Percentiles rank a stretch among this genome's conserved stretches.
Conservation (phyloP, 1,139 yeast genomes). For the Pichia sp. region DNA sequence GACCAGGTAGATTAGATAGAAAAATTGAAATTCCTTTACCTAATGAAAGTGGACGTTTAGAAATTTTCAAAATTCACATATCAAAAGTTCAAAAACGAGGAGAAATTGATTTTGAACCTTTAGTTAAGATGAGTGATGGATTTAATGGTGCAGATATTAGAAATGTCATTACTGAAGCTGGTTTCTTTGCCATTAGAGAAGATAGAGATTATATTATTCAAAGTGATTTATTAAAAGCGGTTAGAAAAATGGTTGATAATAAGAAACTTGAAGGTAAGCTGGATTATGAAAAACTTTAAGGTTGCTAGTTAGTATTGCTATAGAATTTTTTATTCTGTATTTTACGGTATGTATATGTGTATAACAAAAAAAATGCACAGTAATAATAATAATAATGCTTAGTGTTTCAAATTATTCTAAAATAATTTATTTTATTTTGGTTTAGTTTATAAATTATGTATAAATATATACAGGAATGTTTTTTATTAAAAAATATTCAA, state of each 20-base stretch:
- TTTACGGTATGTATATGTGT: no score
- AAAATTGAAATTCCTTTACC: slow-evolving; percentile 96
- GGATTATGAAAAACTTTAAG: slow-evolving; percentile 81
- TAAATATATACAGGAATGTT: neutral
- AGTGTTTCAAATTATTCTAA: no score
- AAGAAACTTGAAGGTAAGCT: slow-evolving; percentile 96
- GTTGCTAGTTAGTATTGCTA: no score
- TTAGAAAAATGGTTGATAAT: slow-evolving; percentile 92
- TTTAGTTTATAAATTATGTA: no score
- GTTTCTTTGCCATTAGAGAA: slow-evolving; percentile 96
- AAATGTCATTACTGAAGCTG: slow-evolving; percentile 98
- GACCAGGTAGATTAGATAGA: slow-evolving; percentile 98
- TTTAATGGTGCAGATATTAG: slow-evolving; percentile 99
- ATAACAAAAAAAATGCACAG: no score
- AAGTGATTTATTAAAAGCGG: slow-evolving; percentile 95
- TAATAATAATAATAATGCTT: no score
- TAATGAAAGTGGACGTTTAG: slow-evolving; percentile 92
- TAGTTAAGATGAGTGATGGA: slow-evolving; percentile 97
- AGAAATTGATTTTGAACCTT: slow-evolving; percentile 95
- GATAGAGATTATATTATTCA: slow-evolving; percentile 93
- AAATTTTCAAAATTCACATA: slow-evolving; percentile 92
- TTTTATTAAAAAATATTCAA: neutral
- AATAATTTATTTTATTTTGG: no score
- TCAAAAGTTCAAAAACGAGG: slow-evolving; percentile 84
- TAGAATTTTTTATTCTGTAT: no score